These are phyloP conservation scores for Phialophora verrucosa DNA, from an alignment of 2,329 filamentous ascomycete genomes.

Conservation along the genomic window DNA sequence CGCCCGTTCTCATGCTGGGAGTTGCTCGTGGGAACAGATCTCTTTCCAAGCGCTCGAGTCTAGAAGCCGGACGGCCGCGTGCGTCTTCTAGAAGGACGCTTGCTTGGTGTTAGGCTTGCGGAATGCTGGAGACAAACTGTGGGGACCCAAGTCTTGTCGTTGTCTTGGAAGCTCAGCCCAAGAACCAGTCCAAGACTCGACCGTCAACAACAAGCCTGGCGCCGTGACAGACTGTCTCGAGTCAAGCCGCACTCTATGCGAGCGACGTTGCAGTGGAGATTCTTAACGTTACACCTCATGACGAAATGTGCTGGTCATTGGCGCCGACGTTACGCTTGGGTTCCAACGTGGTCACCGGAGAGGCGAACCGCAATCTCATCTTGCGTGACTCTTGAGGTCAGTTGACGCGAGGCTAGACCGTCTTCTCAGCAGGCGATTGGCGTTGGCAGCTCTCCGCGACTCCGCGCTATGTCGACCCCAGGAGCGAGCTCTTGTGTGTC, in stretches of 20 bases:
- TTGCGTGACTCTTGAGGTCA: constrained; percentile 8
- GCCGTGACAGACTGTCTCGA: constrained; percentile 5
- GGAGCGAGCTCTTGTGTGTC: not conserved
- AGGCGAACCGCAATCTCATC: constrained; percentile 2
- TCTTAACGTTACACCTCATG: constrained; percentile 15
- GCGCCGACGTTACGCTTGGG: constrained; percentile 3
- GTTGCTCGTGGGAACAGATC: not conserved
- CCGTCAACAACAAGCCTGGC: constrained; percentile 15
- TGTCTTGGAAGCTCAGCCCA: constrained; percentile 17
- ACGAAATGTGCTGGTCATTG: not conserved
- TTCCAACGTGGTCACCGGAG: constrained; percentile 4
- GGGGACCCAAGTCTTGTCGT: constrained; percentile 16
- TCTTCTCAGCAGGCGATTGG: not conserved
- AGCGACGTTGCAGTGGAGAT: constrained; percentile 9
- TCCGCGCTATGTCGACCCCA: constrained; percentile 7
- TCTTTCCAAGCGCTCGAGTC: not conserved
- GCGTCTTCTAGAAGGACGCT: not conserved
- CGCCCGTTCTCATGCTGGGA: not conserved
- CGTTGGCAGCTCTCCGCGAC: not conserved
- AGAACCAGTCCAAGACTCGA: constrained; percentile 18
- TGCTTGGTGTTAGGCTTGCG: not conserved
- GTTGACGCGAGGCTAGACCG: constrained; percentile 2
- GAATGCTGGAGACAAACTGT: constrained; percentile 17
- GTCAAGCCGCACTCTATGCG: constrained; percentile 6
- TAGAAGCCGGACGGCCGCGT: not conserved